These are phyloP conservation scores for Mycena indigotica DNA, from an alignment of 768 basidiomycete genomes.

Conservation along the genomic window DNA sequence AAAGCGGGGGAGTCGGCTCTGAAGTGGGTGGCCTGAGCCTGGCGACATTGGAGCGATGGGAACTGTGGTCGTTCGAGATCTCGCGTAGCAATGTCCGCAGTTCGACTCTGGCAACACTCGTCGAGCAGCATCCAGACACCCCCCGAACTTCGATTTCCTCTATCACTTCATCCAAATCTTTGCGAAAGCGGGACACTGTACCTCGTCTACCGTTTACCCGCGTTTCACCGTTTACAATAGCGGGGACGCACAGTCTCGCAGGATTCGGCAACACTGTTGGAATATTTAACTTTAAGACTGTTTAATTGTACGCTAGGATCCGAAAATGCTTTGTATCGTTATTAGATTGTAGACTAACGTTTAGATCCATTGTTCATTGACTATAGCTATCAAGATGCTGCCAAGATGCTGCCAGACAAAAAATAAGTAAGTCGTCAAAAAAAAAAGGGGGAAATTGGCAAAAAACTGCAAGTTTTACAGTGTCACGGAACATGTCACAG, in stretches of 20 bases:
- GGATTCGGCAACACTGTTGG: constrained; percentile 83
- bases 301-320: background rate
- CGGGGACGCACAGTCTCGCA: constrained; percentile 56
- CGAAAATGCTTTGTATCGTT: background rate
- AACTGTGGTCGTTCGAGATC: constrained; percentile 78
- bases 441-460: no score
- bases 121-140: constrained; percentile 27
- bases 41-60: constrained; percentile 79
- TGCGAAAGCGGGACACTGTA: constrained; percentile 28
- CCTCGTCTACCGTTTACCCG: constrained; percentile 82
- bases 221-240: constrained; percentile 59
- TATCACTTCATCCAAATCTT: constrained; percentile 16
- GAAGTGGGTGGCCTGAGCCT: constrained; percentile 50
- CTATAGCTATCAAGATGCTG: no score
- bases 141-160: constrained; percentile 24
- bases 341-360: no score
- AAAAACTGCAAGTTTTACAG: no score
- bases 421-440: no score
- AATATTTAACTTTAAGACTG: constrained; percentile 44
- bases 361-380: no score
- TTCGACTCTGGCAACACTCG: constrained; percentile 53
- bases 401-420: no score
- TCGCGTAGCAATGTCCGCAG: constrained; percentile 47
- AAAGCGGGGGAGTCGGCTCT: constrained; percentile 29
- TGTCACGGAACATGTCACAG: no score